A percentile compares a stretch with the other conserved stretches of the same genome.
These are phyloP conservation scores for Dendrobium officinale DNA, from an alignment of 106 monocot genomes.

Conservation along the genomic window DNA sequence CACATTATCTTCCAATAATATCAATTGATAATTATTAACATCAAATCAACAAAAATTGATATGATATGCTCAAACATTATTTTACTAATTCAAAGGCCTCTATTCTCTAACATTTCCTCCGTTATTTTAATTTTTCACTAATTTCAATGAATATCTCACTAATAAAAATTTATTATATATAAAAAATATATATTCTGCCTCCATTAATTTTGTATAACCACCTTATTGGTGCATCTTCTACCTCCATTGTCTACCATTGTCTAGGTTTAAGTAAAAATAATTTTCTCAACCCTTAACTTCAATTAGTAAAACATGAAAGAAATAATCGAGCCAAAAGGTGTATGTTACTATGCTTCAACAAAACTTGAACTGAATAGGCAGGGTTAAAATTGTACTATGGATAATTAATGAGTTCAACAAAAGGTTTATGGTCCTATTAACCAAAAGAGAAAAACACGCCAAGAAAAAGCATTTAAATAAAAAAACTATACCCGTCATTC, in stretches of 20 bases:
- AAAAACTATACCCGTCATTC: slow-evolving; percentile 88
- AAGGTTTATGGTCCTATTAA: not conserved
- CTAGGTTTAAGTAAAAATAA: not conserved
- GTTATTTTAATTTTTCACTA: too few relatives aligned
- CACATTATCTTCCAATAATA: too few relatives aligned
- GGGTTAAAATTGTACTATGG: not conserved
- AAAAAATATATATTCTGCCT: too few relatives aligned
- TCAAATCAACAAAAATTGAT: too few relatives aligned
- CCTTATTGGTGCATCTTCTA: not conserved
- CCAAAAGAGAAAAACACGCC: not conserved
- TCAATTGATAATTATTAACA: too few relatives aligned
- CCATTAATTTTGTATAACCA: not conserved
- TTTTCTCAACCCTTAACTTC: not conserved
- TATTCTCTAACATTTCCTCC: too few relatives aligned
- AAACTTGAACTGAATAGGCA: not conserved
- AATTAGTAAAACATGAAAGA: not conserved
- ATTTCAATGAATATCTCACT: too few relatives aligned
- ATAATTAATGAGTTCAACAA: not conserved
- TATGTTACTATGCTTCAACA: not conserved
- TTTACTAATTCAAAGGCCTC: too few relatives aligned
- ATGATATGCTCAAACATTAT: too few relatives aligned
- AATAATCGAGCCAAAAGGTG: not conserved
- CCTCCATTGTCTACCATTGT: too few relatives aligned
- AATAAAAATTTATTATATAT: too few relatives aligned
- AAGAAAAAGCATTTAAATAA: slow-evolving; percentile 1